A percentile compares a stretch with the other conserved stretches of the same genome.
phyloP scores from a whole-genome alignment of 1,284 basidiomycete species.

The Malassezia arunalokei region DNA sequence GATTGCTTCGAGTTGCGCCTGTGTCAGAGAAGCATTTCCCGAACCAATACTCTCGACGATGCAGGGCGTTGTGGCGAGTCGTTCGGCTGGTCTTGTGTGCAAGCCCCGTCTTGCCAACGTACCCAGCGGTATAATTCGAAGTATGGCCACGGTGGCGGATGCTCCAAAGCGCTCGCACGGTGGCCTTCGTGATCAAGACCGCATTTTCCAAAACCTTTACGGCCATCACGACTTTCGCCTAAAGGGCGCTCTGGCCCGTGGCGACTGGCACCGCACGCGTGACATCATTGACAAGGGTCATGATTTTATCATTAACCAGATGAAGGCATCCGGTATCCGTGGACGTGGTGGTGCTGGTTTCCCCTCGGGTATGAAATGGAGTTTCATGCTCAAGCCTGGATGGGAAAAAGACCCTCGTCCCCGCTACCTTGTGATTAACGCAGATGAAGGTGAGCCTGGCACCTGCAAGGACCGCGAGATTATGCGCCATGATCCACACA shows the following conservation, averaged over 20 bases:
- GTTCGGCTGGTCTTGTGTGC: conserved; percentile 5
- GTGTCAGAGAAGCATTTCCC: conserved; percentile 6
- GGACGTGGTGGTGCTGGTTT: conserved; percentile 96
- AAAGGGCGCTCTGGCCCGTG: conserved; percentile 54
- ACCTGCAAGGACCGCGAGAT: conserved; percentile 99
- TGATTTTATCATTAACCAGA: conserved; percentile 88
- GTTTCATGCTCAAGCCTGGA: conserved; percentile 94
- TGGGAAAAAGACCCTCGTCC: conserved; percentile 92
- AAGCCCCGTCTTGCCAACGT: neutral
- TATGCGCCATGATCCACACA: conserved; percentile 92
- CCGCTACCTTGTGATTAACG: conserved; percentile 92
- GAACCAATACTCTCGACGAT: conserved; percentile 12
- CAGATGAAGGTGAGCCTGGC: conserved; percentile 95
- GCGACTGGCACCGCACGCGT: conserved; percentile 96
- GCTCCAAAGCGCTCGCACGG: conserved; percentile 38
- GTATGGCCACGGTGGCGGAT: conserved; percentile 42
- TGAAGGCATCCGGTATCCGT: conserved; percentile 89
- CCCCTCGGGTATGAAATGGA: conserved; percentile 91
- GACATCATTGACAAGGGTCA: conserved; percentile 90
- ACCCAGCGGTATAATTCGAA: conserved; percentile 13
- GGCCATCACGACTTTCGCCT: conserved; percentile 43
- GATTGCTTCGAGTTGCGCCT: neutral
- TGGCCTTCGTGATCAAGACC: conserved; percentile 44
- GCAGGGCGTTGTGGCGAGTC: conserved; percentile 15
- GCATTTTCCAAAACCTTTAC: conserved; percentile 46